Evolutionary conservation across 176 grass and related monocot genomes (phyloP).

Genomic region (Elaeis guineensis): DNA sequence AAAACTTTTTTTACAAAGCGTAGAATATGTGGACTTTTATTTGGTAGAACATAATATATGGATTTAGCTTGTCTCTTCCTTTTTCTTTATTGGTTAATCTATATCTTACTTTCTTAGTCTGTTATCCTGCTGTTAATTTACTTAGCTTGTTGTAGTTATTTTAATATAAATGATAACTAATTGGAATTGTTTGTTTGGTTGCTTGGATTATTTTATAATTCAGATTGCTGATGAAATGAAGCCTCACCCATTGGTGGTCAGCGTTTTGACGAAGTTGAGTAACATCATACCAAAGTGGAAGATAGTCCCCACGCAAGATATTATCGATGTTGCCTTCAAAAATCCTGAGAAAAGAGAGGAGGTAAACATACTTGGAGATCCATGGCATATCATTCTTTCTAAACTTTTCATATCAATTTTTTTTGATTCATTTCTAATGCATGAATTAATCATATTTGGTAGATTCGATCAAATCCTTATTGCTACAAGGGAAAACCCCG

Average conservation of each 20-base stretch:
- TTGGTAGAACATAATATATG: no score
- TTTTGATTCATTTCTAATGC: not conserved
- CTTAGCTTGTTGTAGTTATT: no score
- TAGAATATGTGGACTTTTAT: no score
- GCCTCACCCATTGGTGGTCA: constrained; percentile 42
- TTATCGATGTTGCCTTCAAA: constrained; percentile 57
- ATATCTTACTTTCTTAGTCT: no score
- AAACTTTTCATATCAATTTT: no score
- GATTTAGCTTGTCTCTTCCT: no score
- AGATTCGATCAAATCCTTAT: constrained; percentile 52
- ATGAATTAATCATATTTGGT: not conserved
- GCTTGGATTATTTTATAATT: no score
- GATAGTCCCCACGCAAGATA: constrained; percentile 44
- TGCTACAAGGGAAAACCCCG: constrained; percentile 54
- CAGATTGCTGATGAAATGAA: constrained; percentile 67
- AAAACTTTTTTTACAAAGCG: no score
- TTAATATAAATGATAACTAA: no score
- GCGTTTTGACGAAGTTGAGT: constrained; percentile 35
- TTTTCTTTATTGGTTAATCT: no score
- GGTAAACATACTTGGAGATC: constrained; percentile 16
- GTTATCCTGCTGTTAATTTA: no score
- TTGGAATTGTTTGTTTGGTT: no score
- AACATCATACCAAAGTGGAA: constrained; percentile 55
- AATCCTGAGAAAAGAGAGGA: constrained; percentile 33
- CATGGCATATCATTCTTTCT: not conserved